Base-by-base conservation (phyloP, 768 basidiomycete genomes). In the Boletus tylopilopsis region DNA sequence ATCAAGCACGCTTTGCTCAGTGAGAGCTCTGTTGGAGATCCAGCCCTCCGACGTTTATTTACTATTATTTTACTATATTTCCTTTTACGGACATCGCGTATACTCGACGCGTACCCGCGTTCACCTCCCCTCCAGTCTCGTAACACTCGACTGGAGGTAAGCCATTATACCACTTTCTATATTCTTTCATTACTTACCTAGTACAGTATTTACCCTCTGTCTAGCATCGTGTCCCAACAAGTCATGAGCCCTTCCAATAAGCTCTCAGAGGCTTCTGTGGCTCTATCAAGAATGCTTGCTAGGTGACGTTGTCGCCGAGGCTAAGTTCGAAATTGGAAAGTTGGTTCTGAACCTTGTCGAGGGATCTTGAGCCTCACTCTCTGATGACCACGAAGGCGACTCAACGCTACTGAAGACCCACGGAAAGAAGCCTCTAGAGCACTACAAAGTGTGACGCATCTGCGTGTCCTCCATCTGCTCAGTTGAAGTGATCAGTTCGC, bases 251-350 rank as follows among this genome's bases (percentile, higher is more conserved):
- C n/a, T n/a, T n/a, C n/a, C n/a, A n/a, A n/a, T n/a, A n/a, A n/a
- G n/a, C n/a, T 82, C 93, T 1, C 82, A 93, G 56, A 69, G 93
- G 23, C 66, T 98, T 35, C 70, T 96, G 51, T 88, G 86, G 79
- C 74, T 94, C 42, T 98, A 96, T 63, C 90, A 95, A 57, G 75
- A 75, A 21, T 84, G 81, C 51, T 66, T 94, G 24, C 90, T 91
- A 0, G 71, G 76, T 1, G n/a, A 96, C 58, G 68, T 91, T 2
- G 85, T 89, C 4, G 80, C 82, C 0, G 92, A 94, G 64, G 82
- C 82, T 23, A 75, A 84, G 42, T 97, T 94, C 58, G 94, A 97
- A 64, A 81, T 87, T 33, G 90, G 90, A 2, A 91, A 91, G 64
- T 62, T 94, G 21, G 67, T 94, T 24, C 72, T 73, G 47, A 71